Evolutionary conservation across 495 filamentous ascomycete genomes (phyloP).

Genomic region (Penicillium dipodomyicola): DNA sequence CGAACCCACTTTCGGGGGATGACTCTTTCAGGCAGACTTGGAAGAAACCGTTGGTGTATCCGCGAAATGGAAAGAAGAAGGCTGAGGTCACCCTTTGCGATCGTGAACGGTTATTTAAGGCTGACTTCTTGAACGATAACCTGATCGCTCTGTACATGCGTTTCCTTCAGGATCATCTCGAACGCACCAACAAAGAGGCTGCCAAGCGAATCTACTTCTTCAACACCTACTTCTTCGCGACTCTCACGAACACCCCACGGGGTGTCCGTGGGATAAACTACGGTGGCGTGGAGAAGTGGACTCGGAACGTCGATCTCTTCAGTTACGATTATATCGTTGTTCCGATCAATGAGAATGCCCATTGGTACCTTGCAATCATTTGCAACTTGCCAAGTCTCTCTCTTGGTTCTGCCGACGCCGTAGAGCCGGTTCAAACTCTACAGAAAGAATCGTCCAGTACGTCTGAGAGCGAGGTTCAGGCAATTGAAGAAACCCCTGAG

Average conservation of each 20-base stretch:
- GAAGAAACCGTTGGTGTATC: constrained; percentile 65
- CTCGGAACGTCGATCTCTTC: constrained; percentile 79
- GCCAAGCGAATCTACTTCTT: constrained; percentile 75
- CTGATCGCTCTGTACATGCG: constrained; percentile 83
- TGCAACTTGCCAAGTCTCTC: constrained; percentile 70
- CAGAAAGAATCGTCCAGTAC: constrained; percentile 18
- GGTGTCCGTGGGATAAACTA: constrained; percentile 68
- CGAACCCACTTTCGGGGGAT: constrained; percentile 6
- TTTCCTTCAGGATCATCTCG: constrained; percentile 65
- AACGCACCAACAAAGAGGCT: constrained; percentile 52
- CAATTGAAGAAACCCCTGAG: constrained; percentile 40
- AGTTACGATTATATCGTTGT: constrained; percentile 85
- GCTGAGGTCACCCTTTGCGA: constrained; percentile 77
- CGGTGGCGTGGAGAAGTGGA: constrained; percentile 83
- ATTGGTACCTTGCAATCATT: constrained; percentile 97
- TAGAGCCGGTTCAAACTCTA: constrained; percentile 13
- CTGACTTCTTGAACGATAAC: constrained; percentile 90
- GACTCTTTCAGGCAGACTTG: constrained; percentile 29
- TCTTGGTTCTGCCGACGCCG: constrained; percentile 23
- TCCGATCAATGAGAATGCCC: constrained; percentile 79
- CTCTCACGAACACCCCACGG: constrained; percentile 57
- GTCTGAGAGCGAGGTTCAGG: constrained; percentile 26
- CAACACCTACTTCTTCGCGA: constrained; percentile 88
- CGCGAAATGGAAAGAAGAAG: constrained; percentile 63
- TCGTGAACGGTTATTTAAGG: constrained; percentile 74